phyloP scores from a whole-genome alignment of 805 yeast genomes.

The Cyberlindnera maritima region DNA sequence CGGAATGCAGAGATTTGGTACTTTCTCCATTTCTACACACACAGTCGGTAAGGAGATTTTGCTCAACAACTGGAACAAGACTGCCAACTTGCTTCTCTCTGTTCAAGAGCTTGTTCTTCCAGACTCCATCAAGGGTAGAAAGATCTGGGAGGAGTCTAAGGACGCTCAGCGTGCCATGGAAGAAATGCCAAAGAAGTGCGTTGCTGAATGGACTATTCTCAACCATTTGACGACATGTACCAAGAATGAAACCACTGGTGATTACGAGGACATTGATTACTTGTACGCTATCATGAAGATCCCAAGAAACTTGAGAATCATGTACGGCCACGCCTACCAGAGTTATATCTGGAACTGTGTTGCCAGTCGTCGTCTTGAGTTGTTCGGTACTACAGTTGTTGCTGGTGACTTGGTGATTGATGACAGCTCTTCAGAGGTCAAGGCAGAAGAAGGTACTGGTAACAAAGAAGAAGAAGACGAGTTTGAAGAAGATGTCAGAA shows the following conservation, averaged over 20 bases:
- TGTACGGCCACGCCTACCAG: slow-evolving; percentile 98
- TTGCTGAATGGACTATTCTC: slow-evolving; percentile 79
- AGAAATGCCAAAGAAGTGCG: slow-evolving; percentile 82
- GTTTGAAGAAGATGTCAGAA: slow-evolving; percentile 70
- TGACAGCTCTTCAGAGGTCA: slow-evolving; percentile 17
- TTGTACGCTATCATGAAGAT: slow-evolving; percentile 82
- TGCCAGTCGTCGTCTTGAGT: slow-evolving; percentile 70
- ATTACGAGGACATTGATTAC: slow-evolving; percentile 52
- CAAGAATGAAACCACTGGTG: slow-evolving; percentile 42
- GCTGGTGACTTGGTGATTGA: slow-evolving; percentile 78
- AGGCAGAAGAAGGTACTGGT: slow-evolving; percentile 24
- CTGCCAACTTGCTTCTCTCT: slow-evolving; percentile 72
- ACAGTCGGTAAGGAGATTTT: slow-evolving; percentile 72
- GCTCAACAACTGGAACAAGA: slow-evolving; percentile 73
- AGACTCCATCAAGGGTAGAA: slow-evolving; percentile 79
- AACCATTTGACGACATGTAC: slow-evolving; percentile 53
- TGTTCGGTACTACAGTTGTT: slow-evolving; percentile 67
- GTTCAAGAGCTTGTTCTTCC: slow-evolving; percentile 86
- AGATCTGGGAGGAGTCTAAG: slow-evolving; percentile 71
- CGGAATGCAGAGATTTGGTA: slow-evolving; percentile 99
- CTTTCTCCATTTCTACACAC: slow-evolving; percentile 91
- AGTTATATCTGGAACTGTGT: slow-evolving; percentile 92
- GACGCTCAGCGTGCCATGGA: slow-evolving; percentile 65
- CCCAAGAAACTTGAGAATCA: slow-evolving; percentile 86
- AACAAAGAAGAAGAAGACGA: slow-evolving; percentile 33